phyloP scores from a whole-genome alignment of 768 basidiomycete species.

The Exsudoporus frostii region DNA sequence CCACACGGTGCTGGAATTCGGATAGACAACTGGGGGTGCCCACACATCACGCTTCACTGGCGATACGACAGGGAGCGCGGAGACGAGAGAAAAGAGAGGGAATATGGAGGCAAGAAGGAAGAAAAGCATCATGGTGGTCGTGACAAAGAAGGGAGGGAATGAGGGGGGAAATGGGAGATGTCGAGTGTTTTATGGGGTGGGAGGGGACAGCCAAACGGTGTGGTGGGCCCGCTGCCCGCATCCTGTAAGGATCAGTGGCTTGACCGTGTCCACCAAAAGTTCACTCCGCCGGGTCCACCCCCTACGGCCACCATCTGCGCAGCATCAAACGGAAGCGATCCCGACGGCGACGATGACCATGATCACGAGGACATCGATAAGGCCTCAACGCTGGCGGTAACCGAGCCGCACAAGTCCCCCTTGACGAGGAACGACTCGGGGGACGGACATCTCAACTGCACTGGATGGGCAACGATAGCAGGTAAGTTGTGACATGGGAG shows the following conservation, averaged over 20 bases:
- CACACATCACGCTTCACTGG: conserved; percentile 43
- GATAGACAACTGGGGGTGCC: conserved; percentile 41
- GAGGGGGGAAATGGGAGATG: not conserved
- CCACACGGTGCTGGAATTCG: conserved; percentile 39
- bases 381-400: conserved; percentile 49
- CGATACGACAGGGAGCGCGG: conserved; percentile 26
- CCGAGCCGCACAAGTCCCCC: not conserved
- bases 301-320: no score
- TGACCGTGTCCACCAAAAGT: not conserved
- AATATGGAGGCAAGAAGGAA: conserved; percentile 9
- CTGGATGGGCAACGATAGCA: no score
- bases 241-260: no score
- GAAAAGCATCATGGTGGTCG: conserved; percentile 23
- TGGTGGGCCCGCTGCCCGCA: not conserved
- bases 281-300: not conserved
- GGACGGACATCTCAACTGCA: no score
- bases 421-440: not conserved
- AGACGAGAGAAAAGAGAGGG: conserved; percentile 27
- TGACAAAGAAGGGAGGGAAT: conserved; percentile 1
- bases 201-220: conserved; percentile 1
- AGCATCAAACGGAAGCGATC: conserved; percentile 34
- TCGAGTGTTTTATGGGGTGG: conserved; percentile 14
- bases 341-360: not conserved
- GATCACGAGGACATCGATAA: conserved; percentile 55
- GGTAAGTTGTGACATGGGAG: no score